Evolutionary conservation across 2,329 filamentous ascomycete species (phyloP).

Genomic region (Aspergillus novoparasiticus): DNA sequence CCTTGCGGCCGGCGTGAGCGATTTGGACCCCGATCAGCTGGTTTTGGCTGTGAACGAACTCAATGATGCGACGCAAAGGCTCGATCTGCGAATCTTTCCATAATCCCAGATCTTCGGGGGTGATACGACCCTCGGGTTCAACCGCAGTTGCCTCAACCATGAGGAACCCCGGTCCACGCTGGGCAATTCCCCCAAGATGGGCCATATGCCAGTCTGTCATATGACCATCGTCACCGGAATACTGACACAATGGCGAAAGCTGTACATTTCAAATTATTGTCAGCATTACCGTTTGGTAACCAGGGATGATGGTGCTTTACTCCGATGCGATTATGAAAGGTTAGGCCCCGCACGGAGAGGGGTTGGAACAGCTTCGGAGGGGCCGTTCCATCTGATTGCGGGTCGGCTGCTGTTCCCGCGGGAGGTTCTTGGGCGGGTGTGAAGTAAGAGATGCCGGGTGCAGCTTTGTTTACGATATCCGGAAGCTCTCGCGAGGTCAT

Average conservation of each 20-base stretch:
- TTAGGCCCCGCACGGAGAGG: constrained; percentile 59
- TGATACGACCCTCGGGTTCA: constrained; percentile 75
- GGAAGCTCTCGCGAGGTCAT: constrained; percentile 18
- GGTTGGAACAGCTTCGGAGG: constrained; percentile 62
- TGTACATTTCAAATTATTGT: not conserved
- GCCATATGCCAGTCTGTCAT: constrained; percentile 79
- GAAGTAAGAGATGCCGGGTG: constrained; percentile 46
- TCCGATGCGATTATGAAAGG: constrained; percentile 54
- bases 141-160: constrained; percentile 80
- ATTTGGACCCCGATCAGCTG: constrained; percentile 80
- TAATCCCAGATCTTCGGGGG: constrained; percentile 62
- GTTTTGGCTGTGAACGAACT: constrained; percentile 78
- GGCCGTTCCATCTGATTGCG: constrained; percentile 43
- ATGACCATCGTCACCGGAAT: constrained; percentile 70
- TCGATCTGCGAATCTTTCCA: constrained; percentile 84
- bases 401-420: constrained; percentile 42
- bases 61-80: constrained; percentile 66
- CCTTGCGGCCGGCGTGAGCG: constrained; percentile 73
- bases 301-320: constrained; percentile 31
- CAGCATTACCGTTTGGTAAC: not conserved
- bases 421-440: constrained; percentile 41
- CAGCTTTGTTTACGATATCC: constrained; percentile 39
- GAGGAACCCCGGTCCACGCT: constrained; percentile 73
- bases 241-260: constrained; percentile 64
- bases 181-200: constrained; percentile 76